phyloP scores from a whole-genome alignment of 129 eudicot genomes.

The Calendula officinalis region DNA sequence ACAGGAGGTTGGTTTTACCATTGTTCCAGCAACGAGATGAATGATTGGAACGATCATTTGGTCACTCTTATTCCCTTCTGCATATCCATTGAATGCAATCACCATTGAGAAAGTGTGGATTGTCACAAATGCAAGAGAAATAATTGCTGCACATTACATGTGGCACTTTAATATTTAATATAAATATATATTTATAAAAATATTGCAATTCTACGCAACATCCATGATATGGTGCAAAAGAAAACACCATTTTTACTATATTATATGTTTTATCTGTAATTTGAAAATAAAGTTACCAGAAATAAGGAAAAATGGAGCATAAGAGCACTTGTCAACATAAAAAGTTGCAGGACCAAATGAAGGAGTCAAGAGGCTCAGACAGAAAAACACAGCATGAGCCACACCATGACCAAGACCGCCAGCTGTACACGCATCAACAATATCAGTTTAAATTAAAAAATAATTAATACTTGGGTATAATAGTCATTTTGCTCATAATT shows the following conservation, averaged over 20 bases:
- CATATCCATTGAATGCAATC: constrained; percentile 90
- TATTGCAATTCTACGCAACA: background rate
- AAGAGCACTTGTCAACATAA: constrained; percentile 85
- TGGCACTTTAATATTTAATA: background rate
- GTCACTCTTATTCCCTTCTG: constrained; percentile 68
- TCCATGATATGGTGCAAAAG: constrained; percentile 12
- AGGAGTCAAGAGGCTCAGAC: constrained; percentile 90
- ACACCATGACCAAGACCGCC: constrained; percentile 98
- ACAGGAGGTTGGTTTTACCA: constrained; percentile 41
- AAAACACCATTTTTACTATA: constrained; percentile 6
- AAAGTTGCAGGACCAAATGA: constrained; percentile 94
- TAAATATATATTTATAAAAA: background rate
- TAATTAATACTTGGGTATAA: background rate
- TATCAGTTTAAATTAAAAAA: background rate
- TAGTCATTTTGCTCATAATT: too few relatives aligned
- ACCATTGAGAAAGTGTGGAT: constrained; percentile 99
- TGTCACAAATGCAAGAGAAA: constrained; percentile 91
- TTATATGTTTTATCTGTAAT: background rate
- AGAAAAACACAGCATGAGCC: constrained; percentile 97
- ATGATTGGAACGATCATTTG: constrained; percentile 68
- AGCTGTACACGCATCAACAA: constrained; percentile 50
- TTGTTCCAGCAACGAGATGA: constrained; percentile 73
- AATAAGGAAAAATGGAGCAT: constrained; percentile 82
- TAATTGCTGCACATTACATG: constrained; percentile 56
- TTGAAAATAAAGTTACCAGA: constrained; percentile 51